A percentile compares a stretch with the other conserved stretches of the same genome.
Evolutionary conservation across 192 early-diverging fungal species (phyloP).

Genomic region (Coemansia sp.): DNA sequence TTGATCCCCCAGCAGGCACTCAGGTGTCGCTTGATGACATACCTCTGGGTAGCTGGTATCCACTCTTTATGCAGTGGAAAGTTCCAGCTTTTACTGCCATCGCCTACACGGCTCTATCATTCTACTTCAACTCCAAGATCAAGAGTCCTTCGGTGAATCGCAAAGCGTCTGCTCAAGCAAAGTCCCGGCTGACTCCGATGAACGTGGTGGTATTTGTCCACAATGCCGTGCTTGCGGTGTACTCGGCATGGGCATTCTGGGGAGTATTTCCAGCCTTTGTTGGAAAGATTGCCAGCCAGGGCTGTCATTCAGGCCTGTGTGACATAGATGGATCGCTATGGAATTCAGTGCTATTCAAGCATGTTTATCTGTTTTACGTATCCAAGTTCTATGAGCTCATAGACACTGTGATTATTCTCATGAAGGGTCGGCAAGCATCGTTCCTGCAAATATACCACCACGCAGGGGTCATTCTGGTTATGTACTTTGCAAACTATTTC

Average conservation of each 20-base stretch:
- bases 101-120: slow-evolving; percentile 52
- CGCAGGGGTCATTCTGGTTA: slow-evolving; percentile 78
- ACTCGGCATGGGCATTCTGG: slow-evolving; percentile 70
- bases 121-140: slow-evolving; percentile 28
- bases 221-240: slow-evolving; percentile 68
- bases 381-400: slow-evolving; percentile 65
- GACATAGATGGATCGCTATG: slow-evolving; percentile 64
- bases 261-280: slow-evolving; percentile 59
- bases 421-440: slow-evolving; percentile 66
- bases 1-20: slow-evolving; percentile 27
- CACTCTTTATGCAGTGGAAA: slow-evolving; percentile 69
- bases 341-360: slow-evolving; percentile 67
- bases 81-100: slow-evolving; percentile 58
- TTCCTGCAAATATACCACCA: slow-evolving; percentile 88
- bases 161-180: slow-evolving; percentile 1
- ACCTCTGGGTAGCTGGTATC: slow-evolving; percentile 70
- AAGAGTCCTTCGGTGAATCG: slow-evolving; percentile 20
- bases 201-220: slow-evolving; percentile 75
- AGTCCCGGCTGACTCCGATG: slow-evolving; percentile 52
- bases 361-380: slow-evolving; percentile 56
- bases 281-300: slow-evolving; percentile 54
- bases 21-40: slow-evolving; percentile 48
- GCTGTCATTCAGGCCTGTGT: slow-evolving; percentile 62
- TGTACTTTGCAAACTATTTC: slow-evolving; percentile 71
- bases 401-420: background rate